Base-by-base conservation (phyloP, 179 eudicot genomes). In the Heliamphora pulchella region DNA sequence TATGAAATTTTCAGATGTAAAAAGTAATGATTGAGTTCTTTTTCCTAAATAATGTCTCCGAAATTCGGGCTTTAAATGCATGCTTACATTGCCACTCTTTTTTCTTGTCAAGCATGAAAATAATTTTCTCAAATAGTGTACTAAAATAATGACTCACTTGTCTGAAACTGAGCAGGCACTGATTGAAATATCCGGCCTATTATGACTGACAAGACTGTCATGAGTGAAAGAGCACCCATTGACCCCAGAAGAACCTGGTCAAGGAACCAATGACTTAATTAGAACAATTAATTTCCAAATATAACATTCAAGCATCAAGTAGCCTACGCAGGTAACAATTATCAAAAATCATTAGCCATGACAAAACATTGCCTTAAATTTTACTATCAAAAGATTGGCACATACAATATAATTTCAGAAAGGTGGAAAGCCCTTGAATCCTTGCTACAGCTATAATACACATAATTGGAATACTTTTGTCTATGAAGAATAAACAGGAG, bases 161-260 rank as follows among this genome's bases (percentile, higher is more conserved):
- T 94, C 83, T 92, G 98, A 90, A 96, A 96, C 85, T 96, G 99
- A 86, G 98, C 94, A 81, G 98, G 97, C 74, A 96, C 98, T 6
- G 99, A 94, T 75, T 96, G 92, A 89, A 96, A 96, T 86, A 92
- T 84, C 62, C 93, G 86, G 81, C 99, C 99, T 69, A 96, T 94
- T 50, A 94, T 43, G 51, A 94, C 99, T 3, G 99, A 96, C 62
- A 96, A 84, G 83, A 91, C 77, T 44, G 97, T 83, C 98, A 96
- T 96, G 61, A 96, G 88, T 63, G 94, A 88, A 46, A 96, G 92
- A 85, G 99, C 98, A 76, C 94, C 96, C 94, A 92, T 92, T 53
- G 97, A 92, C 76, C 97, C 97, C 81, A 93, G 67, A 83, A 92
- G 88, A 83, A 92, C 98, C 97, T 93, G 88, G 10, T 77, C 73